These are phyloP conservation scores for Ceratocystiopsis brevicomis DNA, from an alignment of 2,329 filamentous ascomycete species.

Conservation along the genomic window DNA sequence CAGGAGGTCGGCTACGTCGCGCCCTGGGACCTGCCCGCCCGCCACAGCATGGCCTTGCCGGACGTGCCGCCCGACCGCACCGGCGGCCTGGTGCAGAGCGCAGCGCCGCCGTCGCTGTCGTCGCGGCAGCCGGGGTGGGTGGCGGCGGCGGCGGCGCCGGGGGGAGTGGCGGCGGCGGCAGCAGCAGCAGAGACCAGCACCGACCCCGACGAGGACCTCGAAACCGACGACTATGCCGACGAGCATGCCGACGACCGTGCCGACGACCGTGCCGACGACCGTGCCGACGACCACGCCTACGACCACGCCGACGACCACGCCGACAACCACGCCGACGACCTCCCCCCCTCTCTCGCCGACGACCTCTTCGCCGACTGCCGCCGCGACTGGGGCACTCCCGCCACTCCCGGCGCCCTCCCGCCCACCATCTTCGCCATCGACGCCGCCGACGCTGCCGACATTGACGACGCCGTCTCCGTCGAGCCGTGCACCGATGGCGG, in stretches of 20 bases:
- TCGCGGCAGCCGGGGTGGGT: too few relatives aligned
- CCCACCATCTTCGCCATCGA: conserved; percentile 55
- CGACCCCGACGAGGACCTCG: background rate
- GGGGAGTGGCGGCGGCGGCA: too few relatives aligned
- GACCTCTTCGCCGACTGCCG: conserved; percentile 27
- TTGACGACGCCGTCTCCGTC: conserved; percentile 64
- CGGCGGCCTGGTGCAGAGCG: conserved; percentile 21
- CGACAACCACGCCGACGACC: background rate
- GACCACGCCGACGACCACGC: too few relatives aligned
- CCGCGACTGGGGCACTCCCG: conserved; percentile 32
- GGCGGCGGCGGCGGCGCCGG: too few relatives aligned
- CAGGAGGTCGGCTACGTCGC: conserved; percentile 56
- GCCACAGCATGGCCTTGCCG: conserved; percentile 41
- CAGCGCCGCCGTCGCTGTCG: conserved; percentile 8
- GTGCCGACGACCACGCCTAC: too few relatives aligned
- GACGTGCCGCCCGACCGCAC: conserved; percentile 24
- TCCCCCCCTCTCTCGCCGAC: background rate
- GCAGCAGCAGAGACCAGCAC: too few relatives aligned
- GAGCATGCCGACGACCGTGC: too few relatives aligned
- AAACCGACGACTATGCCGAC: too few relatives aligned
- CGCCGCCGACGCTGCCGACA: conserved; percentile 42
- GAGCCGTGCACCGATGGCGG: conserved; percentile 34
- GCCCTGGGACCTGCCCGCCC: conserved; percentile 49
- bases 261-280: too few relatives aligned
- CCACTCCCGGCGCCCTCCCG: conserved; percentile 9